Evolutionary conservation across 495 filamentous ascomycete genomes (phyloP).

Genomic region (Talaromyces nanjingensis): DNA sequence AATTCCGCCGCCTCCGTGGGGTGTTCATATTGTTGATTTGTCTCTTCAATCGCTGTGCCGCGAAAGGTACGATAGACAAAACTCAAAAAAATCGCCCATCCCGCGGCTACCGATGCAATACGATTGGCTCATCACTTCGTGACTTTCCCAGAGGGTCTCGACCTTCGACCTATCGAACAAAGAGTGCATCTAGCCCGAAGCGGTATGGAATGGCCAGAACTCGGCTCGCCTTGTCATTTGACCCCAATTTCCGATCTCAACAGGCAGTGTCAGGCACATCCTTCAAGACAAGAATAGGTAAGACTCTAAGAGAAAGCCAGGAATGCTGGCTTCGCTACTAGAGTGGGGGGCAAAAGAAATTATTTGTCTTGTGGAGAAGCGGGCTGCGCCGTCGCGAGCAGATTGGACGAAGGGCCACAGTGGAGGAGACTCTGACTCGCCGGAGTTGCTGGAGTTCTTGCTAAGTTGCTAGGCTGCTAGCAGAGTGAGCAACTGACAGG

Average conservation of each 20-base stretch:
- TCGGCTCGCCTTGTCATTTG: background rate
- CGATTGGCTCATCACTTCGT: background rate
- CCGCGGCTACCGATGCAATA: conserved; percentile 4
- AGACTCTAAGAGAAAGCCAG: background rate
- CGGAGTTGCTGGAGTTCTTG: background rate
- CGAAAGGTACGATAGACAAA: background rate
- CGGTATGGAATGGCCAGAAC: background rate
- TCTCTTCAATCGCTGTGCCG: background rate
- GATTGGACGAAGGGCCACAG: background rate
- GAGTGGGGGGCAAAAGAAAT: background rate
- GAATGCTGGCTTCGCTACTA: background rate
- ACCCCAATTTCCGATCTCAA: background rate
- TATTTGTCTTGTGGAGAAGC: conserved; percentile 5
- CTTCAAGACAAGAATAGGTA: background rate
- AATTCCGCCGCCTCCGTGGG: background rate
- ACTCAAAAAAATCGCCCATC: background rate
- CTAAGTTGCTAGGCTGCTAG: background rate
- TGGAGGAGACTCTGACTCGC: background rate
- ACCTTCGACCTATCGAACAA: background rate
- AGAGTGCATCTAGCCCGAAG: background rate
- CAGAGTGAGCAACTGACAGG: background rate
- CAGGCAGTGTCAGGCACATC: background rate
- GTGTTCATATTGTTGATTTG: background rate
- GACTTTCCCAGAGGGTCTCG: background rate
- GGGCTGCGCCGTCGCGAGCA: conserved; percentile 1